These are phyloP conservation scores for Pyrenochaeta sp. DNA, from an alignment of 2,329 filamentous ascomycete genomes.

Conservation along the genomic window DNA sequence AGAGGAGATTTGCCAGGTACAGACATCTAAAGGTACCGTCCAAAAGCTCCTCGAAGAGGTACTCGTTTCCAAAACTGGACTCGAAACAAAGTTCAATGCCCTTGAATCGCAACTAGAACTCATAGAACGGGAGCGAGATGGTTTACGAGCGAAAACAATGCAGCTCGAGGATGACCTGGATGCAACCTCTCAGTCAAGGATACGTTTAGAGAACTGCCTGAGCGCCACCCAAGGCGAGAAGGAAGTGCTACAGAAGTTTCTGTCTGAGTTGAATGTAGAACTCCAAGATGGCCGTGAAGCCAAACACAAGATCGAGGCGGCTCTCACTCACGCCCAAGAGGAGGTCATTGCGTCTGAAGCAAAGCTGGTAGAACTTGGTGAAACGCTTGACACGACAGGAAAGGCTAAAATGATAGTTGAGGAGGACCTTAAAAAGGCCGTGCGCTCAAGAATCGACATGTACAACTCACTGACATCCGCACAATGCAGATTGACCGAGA, in stretches of 20 bases:
- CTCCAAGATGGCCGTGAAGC: slow-evolving; percentile 11
- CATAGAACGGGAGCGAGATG: slow-evolving; percentile 10
- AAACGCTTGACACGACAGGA: slow-evolving; percentile 9
- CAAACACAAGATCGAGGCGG: slow-evolving; percentile 13
- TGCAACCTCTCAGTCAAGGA: slow-evolving; percentile 9
- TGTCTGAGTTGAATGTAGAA: slow-evolving; percentile 22
- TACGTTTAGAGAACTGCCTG: slow-evolving; percentile 13
- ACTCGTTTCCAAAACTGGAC: slow-evolving; percentile 9
- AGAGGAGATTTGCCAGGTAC: slow-evolving; percentile 20
- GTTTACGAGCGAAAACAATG: slow-evolving; percentile 8
- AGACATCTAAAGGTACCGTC: slow-evolving; percentile 14
- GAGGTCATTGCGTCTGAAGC: slow-evolving; percentile 16
- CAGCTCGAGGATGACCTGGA: slow-evolving; percentile 17
- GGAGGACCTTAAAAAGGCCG: slow-evolving; percentile 9
- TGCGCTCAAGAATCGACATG: slow-evolving; percentile 6
- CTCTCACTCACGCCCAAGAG: slow-evolving; percentile 10
- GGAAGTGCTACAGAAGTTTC: slow-evolving; percentile 12
- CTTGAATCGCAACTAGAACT: slow-evolving; percentile 8
- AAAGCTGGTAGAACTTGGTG: slow-evolving; percentile 17
- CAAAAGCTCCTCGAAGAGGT: slow-evolving; percentile 18
- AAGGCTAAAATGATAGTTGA: slow-evolving; percentile 15
- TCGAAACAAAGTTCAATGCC: slow-evolving; percentile 17
- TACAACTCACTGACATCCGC: slow-evolving; percentile 18
- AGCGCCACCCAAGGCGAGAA: slow-evolving; percentile 15
- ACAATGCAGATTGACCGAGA: slow-evolving; percentile 14